Percentiles rank a stretch among this genome's conserved stretches.
phyloP scores from a whole-genome alignment of 2,329 filamentous ascomycete species.

The Colletotrichum zoysiae region DNA sequence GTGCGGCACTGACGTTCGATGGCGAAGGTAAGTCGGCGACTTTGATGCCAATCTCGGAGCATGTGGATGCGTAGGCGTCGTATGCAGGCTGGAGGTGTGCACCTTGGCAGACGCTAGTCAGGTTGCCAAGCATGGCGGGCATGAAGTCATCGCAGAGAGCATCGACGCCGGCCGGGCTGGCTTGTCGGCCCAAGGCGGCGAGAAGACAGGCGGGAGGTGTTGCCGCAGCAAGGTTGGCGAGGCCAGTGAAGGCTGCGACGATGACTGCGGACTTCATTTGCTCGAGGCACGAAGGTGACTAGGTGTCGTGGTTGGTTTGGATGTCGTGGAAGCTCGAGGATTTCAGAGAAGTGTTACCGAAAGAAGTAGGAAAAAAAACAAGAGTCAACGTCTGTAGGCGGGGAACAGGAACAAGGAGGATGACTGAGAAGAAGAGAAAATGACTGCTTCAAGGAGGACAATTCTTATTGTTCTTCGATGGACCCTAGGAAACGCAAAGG shows the following conservation, averaged over 20 bases:
- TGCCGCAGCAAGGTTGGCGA: constrained; percentile 32
- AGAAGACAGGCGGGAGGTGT: constrained; percentile 42
- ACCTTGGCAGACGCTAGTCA: constrained; percentile 33
- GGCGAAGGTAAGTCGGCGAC: constrained; percentile 19
- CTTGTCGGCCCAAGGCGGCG: constrained; percentile 38
- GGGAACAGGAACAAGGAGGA: background rate
- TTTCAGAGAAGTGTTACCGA: background rate
- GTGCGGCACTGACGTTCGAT: background rate
- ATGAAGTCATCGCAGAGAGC: constrained; percentile 39
- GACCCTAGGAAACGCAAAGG: background rate
- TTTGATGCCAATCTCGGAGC: constrained; percentile 24
- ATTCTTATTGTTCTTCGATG: background rate
- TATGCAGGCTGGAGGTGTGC: constrained; percentile 34
- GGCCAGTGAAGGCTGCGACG: constrained; percentile 31
- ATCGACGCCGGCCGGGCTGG: constrained; percentile 27
- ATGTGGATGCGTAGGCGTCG: constrained; percentile 32
- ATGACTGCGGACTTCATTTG: constrained; percentile 24
- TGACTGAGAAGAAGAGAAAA: background rate
- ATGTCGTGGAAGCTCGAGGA: background rate
- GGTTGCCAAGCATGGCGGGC: constrained; percentile 37
- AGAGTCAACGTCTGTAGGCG: background rate
- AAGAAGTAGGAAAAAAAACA: background rate
- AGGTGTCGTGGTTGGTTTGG: background rate
- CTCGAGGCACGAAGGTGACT: background rate
- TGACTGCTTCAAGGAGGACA: background rate